Conservation (phyloP, 208 protist genomes). For the Tritrichomonas musculus region DNA sequence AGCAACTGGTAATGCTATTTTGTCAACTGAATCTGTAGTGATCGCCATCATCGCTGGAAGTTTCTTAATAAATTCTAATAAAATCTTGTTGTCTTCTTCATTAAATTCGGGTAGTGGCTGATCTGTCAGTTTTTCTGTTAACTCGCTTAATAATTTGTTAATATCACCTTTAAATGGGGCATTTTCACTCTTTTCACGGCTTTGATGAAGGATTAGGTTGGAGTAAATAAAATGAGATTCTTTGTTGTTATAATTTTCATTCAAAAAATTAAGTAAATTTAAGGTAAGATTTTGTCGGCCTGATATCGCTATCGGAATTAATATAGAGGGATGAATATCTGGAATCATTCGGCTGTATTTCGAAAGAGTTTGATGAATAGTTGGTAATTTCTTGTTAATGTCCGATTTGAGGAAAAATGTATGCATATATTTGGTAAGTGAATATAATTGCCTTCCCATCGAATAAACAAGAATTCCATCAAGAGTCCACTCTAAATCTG, state of each 20-base stretch:
- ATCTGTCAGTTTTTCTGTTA: background rate
- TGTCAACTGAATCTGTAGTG: background rate
- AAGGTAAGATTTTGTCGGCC: background rate
- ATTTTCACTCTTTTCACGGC: background rate
- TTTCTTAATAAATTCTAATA: background rate
- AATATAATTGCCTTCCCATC: background rate
- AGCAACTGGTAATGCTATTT: background rate
- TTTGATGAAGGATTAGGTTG: background rate
- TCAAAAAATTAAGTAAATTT: background rate
- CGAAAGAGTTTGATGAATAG: background rate
- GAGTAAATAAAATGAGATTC: background rate
- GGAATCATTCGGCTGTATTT: no score
- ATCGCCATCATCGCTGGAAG: background rate
- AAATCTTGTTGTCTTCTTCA: background rate
- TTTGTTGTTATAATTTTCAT: background rate
- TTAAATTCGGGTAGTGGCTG: background rate
- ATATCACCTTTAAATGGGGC: background rate
- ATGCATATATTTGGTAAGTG: slow-evolving; percentile 20
- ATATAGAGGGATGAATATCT: background rate
- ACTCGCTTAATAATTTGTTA: background rate
- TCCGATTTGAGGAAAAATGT: background rate
- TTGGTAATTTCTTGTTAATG: background rate
- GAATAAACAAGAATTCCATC: background rate
- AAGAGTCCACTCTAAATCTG: background rate
- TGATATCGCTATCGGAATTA: background rate